Base-by-base conservation (phyloP, 1,139 yeast species). In the Blastobotrys indianensis region DNA sequence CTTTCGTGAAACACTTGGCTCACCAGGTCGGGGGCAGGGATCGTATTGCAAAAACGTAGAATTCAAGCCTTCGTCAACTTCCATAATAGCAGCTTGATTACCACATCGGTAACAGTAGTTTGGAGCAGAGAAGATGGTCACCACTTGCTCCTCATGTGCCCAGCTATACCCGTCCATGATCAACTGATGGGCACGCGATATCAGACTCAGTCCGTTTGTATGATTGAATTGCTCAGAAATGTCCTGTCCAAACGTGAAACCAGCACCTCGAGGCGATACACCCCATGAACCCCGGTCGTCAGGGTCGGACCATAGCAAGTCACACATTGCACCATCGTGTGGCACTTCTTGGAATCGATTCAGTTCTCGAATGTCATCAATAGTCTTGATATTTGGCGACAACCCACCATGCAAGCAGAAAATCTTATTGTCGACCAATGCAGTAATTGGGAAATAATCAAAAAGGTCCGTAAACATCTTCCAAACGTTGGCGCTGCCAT, bases 301-400 rank as follows among this genome's bases (percentile, higher is more conserved):
- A 2, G 98, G 98, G 62, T 92, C 98, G 7, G 95, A 84, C 98
- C 98, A 92, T 50, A 92, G 73, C 62, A 92, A 72, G 65, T 92
- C 98, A 69, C 97, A 92, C 96, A 92, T 92, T 45, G 97, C 95
- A 34, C 98, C 98, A 67, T 92, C 98, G 64, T 92, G 98, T 32
- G 98, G 98, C 44, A 92, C 97, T 69, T 92, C 98, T 69, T 92
- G 97, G 60, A 80, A 80, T 60, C 97, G 74, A 66, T 87, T 92
- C 52, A 88, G 78, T 53, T 82, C 80, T 55, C 95, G 74, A 48
- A 92, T 94, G 67, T 87, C 94, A 65, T 87, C 95, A 52, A 92
- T 79, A 39, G 88, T 79, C 59, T 85, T 86, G 57, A 94, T 82
- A 74, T 86, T 88, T 45, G 98, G 98, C 23, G 95, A 85, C 52